A percentile compares a stretch with the other conserved stretches of the same genome.
Evolutionary conservation across 768 basidiomycete genomes (phyloP).

Genomic region (Sarcodon sp.): DNA sequence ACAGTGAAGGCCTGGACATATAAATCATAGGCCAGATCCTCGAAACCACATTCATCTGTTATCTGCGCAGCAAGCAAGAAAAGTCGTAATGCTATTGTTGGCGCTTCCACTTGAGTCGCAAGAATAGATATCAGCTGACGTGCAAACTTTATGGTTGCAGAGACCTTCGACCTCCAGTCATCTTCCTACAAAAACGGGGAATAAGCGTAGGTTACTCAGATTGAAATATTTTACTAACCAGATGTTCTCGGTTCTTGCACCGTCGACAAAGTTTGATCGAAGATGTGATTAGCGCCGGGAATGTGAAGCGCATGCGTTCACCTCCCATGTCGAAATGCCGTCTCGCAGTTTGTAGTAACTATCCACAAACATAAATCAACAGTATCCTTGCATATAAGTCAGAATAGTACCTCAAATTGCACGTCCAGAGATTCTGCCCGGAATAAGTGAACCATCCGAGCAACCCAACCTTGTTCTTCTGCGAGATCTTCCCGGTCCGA

Average conservation of each 20-base stretch:
- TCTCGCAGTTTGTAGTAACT: constrained; percentile 88
- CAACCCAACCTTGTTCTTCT: constrained; percentile 98
- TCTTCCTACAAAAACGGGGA: constrained; percentile 37
- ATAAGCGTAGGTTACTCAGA: background rate
- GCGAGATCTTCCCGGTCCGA: constrained; percentile 84
- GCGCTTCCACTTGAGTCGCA: constrained; percentile 86
- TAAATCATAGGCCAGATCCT: constrained; percentile 94
- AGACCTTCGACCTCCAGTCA: constrained; percentile 79
- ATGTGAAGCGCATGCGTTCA: constrained; percentile 93
- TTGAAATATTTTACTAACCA: constrained; percentile 27
- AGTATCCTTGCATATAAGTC: background rate
- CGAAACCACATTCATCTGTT: constrained; percentile 88
- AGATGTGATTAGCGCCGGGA: constrained; percentile 90
- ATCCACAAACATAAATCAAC: background rate
- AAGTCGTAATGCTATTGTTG: constrained; percentile 82
- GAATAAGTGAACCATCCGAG: constrained; percentile 96
- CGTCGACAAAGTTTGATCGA: constrained; percentile 87
- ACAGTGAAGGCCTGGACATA: constrained; percentile 97
- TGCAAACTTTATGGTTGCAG: constrained; percentile 86
- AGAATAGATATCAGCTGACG: constrained; percentile 90
- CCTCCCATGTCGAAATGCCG: constrained; percentile 85
- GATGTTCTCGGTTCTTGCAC: constrained; percentile 73
- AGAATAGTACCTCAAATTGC: constrained; percentile 73
- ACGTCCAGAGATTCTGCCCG: constrained; percentile 72
- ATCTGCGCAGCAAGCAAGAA: constrained; percentile 96